phyloP scores from a whole-genome alignment of 805 yeast species.

The Tetrapisispora taiwanensis region DNA sequence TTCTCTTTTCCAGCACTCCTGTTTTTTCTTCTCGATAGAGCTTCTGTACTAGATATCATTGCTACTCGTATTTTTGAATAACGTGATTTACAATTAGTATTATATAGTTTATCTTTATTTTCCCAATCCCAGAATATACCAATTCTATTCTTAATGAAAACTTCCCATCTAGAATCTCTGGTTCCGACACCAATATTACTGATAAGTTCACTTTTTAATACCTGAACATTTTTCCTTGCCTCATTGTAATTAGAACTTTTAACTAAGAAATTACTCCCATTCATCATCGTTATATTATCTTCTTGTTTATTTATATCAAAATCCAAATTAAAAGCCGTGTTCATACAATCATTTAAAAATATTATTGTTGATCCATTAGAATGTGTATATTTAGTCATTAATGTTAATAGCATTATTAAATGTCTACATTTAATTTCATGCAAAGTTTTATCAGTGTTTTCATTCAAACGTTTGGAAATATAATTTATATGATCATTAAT shows the following conservation, averaged over 20 bases:
- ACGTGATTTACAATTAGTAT: background rate
- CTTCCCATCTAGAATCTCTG: constrained; percentile 25
- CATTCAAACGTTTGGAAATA: background rate
- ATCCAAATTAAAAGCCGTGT: constrained; percentile 16
- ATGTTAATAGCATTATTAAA: constrained; percentile 18
- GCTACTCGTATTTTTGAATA: constrained; percentile 7
- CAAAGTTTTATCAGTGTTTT: constrained; percentile 5
- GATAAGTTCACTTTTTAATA: constrained; percentile 22
- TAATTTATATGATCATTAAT: constrained; percentile 16
- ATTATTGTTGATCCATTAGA: constrained; percentile 14
- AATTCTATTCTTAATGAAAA: constrained; percentile 18
- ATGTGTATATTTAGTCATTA: constrained; percentile 23
- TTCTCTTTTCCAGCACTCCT: background rate
- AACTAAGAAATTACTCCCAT: constrained; percentile 17
- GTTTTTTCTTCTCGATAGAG: background rate
- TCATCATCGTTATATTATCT: constrained; percentile 13
- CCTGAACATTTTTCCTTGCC: constrained; percentile 17
- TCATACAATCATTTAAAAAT: constrained; percentile 25
- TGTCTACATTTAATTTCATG: constrained; percentile 24
- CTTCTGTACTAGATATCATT: constrained; percentile 3
- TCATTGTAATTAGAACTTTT: background rate
- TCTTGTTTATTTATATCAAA: constrained; percentile 4
- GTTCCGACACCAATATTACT: constrained; percentile 25
- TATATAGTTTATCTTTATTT: background rate
- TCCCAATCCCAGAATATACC: constrained; percentile 26